Base-by-base conservation (phyloP, 139 green algal species). In the Chlamydomonas sphaeroides region DNA sequence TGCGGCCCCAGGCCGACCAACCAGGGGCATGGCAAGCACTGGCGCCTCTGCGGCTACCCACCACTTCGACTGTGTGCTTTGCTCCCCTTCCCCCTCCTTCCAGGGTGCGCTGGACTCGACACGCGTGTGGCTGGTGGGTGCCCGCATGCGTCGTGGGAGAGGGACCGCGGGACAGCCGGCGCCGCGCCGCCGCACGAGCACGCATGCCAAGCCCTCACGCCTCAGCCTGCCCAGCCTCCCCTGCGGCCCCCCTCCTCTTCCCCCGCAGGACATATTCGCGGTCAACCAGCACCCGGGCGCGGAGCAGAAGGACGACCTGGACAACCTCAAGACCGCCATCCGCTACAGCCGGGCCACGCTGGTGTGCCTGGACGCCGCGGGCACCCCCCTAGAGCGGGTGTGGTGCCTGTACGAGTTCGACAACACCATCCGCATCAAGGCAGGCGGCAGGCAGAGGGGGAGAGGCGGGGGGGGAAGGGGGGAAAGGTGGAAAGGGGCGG, bases 371-470 rank as follows among this genome's bases (percentile, higher is more conserved):
- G 74, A 81, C 59, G 61, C 32, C 5, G 28, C 38, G 30, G 74
- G 61, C 28, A 81, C 74, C n/a, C 74, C 74, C 41, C 61, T 81
- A 41, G 61, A 70, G 74, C 74, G 74, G 18, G 61, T 81, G 39
- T 81, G 74, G 74, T 81, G 74, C 59, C 61, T 81, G 74, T 71
- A 81, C 74, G 74, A 81, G 41, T 72, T 81, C 32, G 74, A 81
- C 74, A 70, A 81, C 61, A 81, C 74, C 18, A 32, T 81, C 49
- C 38, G 36, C 20, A 53, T 80, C 38, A 80, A 80, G 53, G 71
- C 57, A n/a, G 39, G 68, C 6, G 20, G 53, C n/a, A 30, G 53
- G 53, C 5, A 14, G 45, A 53, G 45, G 45, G 45, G 45, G 45
- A 14, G 45, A 53, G 45, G 45, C 10, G 45, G 45, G 45, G 45